A percentile compares a stretch with the other conserved stretches of the same genome.
Conservation (phyloP, 1,139 yeast genomes). For the Blastobotrys persicus region DNA sequence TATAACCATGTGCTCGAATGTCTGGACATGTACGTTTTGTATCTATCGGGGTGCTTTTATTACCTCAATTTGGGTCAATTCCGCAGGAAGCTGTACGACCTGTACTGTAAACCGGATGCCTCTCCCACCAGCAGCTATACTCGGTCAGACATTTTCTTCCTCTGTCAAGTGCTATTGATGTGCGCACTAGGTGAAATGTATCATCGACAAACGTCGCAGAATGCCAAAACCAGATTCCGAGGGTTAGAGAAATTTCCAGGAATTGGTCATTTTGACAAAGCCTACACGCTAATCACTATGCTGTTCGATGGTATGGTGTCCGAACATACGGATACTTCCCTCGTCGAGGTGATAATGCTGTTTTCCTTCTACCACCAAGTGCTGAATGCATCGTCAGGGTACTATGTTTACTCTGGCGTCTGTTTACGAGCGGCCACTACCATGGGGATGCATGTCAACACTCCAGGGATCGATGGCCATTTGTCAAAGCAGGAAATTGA, state of each 20-base stretch:
- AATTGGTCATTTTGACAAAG: slow-evolving; percentile 24
- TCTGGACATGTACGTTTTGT: slow-evolving; percentile 73
- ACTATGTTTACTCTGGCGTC: slow-evolving; percentile 76
- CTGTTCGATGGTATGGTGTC: slow-evolving; percentile 23
- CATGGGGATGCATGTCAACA: slow-evolving; percentile 63
- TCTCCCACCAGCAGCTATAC: slow-evolving; percentile 14
- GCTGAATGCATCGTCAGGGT: slow-evolving; percentile 80
- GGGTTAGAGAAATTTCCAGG: slow-evolving; percentile 23
- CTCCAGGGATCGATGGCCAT: slow-evolving; percentile 16
- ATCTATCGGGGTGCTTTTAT: slow-evolving; percentile 82
- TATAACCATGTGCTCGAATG: slow-evolving; percentile 72
- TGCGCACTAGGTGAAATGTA: slow-evolving; percentile 88
- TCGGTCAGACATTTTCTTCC: slow-evolving; percentile 50
- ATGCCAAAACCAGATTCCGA: slow-evolving; percentile 11
- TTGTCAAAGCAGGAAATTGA: slow-evolving; percentile 39
- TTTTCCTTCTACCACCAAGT: slow-evolving; percentile 83
- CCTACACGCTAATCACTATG: slow-evolving; percentile 22
- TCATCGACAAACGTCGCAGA: slow-evolving; percentile 14
- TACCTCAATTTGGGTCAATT: slow-evolving; percentile 71
- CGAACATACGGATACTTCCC: neutral
- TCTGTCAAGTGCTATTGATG: slow-evolving; percentile 68
- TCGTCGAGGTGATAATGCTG: slow-evolving; percentile 72
- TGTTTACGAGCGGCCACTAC: slow-evolving; percentile 73
- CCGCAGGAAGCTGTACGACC: slow-evolving; percentile 19
- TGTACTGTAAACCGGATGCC: slow-evolving; percentile 16